A percentile compares a stretch with the other conserved stretches of the same genome.
Conservation (phyloP, 768 basidiomycete species). For the Galerina sulciceps region DNA sequence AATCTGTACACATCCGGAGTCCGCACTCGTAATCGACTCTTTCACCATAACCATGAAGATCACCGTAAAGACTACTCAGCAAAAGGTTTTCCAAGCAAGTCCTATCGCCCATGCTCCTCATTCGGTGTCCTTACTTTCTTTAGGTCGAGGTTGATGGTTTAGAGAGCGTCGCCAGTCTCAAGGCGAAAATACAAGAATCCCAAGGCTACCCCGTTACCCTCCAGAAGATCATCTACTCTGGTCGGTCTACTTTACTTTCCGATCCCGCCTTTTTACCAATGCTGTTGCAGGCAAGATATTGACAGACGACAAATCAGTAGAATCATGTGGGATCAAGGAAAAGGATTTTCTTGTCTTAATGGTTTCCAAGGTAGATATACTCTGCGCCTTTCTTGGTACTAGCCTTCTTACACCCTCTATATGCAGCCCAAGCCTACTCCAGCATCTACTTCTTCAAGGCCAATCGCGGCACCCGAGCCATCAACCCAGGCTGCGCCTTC, state of each 20-base stretch:
- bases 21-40: conserved; percentile 22
- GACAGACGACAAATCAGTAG: conserved; percentile 84
- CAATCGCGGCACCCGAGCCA: conserved; percentile 28
- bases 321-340: conserved; percentile 91
- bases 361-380: conserved; percentile 83
- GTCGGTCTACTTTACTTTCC: conserved; percentile 38
- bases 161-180: conserved; percentile 79
- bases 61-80: conserved; percentile 93
- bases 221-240: conserved; percentile 96
- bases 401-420: not conserved
- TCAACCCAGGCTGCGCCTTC: conserved; percentile 33
- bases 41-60: conserved; percentile 73
- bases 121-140: not conserved
- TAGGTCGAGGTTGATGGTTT: conserved; percentile 78
- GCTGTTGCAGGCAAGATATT: conserved; percentile 81
- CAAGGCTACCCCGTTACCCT: conserved; percentile 75
- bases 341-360: conserved; percentile 99
- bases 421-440: conserved; percentile 61
- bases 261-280: conserved; percentile 6
- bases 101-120: not conserved
- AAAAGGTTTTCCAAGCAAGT: conserved; percentile 84
- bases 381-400: not conserved
- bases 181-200: conserved; percentile 77
- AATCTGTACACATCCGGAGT: not conserved
- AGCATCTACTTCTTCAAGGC: conserved; percentile 28